Evolutionary conservation across 2,329 filamentous ascomycete species (phyloP), one percentile per base, ranked within the genome.

Genomic region (Talaromyces sp.): DNA sequence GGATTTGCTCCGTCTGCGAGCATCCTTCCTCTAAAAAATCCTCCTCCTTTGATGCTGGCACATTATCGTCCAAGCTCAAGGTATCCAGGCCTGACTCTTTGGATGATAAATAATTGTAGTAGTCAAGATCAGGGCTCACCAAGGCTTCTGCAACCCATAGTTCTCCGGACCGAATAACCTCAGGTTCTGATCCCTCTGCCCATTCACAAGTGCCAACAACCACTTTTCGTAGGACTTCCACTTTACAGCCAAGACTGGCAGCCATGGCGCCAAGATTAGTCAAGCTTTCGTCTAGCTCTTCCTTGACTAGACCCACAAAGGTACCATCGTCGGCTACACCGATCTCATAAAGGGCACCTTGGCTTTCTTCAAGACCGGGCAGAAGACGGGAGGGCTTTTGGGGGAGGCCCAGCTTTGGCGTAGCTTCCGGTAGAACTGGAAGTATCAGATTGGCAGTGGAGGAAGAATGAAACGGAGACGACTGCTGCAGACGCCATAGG

Each of bases 241-340:
- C 88, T 54, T 83, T 84, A 67, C 94, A 97, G 5, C 94, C 93
- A 51, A 99, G 76, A 69, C 91, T 96, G 10, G 90, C 89, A 37
- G 94, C 93, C 93, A 99, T 99, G 53, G 89, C 85, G 61, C 86
- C 84, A 37, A 99, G 76, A 58, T 92, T 97, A 41, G 82, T 83
- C 61, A 97, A 80, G 70, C 91, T 97, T 73, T 97, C 93, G 61
- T 93, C 84, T 80, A 99, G 84, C 73, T 99, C 94, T 69, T 97
- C 91, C 63, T 89, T 85, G 2, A 90, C 89, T 48, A 99, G 78
- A 0, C 94, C 94, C 41, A 96, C 84, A 59, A 99, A 85, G 0
- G 88, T 91, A 7, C 94, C 94, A 75, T 97, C 91, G 71, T 99
- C 94, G 28, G 92, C 89, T 9, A 99, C 91, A 0, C 94, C 94